Conservation (phyloP, 2,329 filamentous ascomycete genomes). For the Neopestalotiopsis sp. region DNA sequence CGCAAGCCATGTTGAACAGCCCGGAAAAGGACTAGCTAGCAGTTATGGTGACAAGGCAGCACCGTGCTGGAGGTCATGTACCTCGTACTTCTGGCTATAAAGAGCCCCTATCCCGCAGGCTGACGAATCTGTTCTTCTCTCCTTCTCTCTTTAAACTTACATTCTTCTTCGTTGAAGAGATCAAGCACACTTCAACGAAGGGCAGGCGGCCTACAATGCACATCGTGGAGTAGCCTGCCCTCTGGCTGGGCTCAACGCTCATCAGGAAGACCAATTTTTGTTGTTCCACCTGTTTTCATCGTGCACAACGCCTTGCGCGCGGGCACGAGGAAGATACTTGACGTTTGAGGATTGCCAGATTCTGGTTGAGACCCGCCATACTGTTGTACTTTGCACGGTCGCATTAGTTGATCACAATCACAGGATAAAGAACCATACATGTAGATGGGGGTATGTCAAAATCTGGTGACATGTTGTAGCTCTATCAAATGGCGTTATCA, state of each 20-base stretch:
- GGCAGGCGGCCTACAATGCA: not conserved
- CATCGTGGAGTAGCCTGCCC: not conserved
- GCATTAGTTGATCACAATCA: no score
- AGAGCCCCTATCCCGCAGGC: not conserved
- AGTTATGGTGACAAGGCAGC: not conserved
- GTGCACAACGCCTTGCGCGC: not conserved
- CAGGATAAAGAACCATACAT: not conserved
- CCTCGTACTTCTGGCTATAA: not conserved
- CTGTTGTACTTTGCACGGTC: no score
- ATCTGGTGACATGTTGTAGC: not conserved
- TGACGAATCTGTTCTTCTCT: not conserved
- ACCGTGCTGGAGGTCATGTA: not conserved
- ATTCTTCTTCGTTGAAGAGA: not conserved
- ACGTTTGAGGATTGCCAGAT: not conserved
- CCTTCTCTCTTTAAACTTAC: constrained; percentile 9
- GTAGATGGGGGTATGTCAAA: not conserved
- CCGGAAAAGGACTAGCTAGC: constrained; percentile 3
- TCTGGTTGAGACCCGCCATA: not conserved
- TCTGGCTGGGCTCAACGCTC: not conserved
- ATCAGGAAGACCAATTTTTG: constrained; percentile 4
- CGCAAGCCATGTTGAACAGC: not conserved
- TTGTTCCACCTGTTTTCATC: not conserved
- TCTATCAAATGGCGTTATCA: not conserved
- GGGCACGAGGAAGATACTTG: not conserved
- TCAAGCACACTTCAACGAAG: not conserved